Percentiles rank a stretch among this genome's conserved stretches.
phyloP scores from a whole-genome alignment of 2,329 filamentous ascomycete species.

The Clarireedia sp. region DNA sequence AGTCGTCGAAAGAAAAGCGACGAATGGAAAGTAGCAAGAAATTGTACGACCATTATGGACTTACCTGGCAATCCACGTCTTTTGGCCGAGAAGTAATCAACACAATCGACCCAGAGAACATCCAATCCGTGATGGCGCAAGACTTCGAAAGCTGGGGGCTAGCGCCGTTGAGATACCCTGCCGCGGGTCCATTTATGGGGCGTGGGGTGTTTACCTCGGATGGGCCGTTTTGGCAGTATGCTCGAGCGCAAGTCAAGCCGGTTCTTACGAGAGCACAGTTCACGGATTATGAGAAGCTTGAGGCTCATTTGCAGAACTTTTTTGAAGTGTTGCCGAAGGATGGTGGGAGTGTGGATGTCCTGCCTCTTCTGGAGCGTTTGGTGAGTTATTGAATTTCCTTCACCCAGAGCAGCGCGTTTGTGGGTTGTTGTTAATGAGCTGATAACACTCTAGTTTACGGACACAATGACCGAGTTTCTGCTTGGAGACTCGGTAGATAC shows the following conservation, averaged over 20 bases:
- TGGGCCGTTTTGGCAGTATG: conserved; percentile 5
- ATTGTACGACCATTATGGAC: not conserved
- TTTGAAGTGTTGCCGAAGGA: not conserved
- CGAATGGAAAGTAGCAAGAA: not conserved
- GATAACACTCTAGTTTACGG: conserved; percentile 17
- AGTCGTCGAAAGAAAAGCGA: conserved; percentile 28
- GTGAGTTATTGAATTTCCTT: not conserved
- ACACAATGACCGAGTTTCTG: conserved; percentile 35
- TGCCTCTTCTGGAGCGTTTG: not conserved
- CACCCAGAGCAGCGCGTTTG: not conserved
- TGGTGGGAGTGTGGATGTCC: conserved; percentile 12
- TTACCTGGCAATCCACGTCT: not conserved
- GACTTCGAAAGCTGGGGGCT: conserved; percentile 47
- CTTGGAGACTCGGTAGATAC: conserved; percentile 44
- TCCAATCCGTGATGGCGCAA: conserved; percentile 45
- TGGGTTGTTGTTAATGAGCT: not conserved
- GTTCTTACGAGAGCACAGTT: conserved; percentile 43
- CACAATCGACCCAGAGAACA: conserved; percentile 44
- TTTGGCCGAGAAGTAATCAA: conserved; percentile 32
- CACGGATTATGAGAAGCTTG: conserved; percentile 60
- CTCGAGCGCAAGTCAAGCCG: conserved; percentile 39
- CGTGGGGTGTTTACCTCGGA: conserved; percentile 9
- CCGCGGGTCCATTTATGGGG: conserved; percentile 4
- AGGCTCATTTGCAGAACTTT: conserved; percentile 41
- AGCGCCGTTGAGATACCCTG: not conserved